Conservation (phyloP, 495 filamentous ascomycete species). For the Neurospora africana region DNA sequence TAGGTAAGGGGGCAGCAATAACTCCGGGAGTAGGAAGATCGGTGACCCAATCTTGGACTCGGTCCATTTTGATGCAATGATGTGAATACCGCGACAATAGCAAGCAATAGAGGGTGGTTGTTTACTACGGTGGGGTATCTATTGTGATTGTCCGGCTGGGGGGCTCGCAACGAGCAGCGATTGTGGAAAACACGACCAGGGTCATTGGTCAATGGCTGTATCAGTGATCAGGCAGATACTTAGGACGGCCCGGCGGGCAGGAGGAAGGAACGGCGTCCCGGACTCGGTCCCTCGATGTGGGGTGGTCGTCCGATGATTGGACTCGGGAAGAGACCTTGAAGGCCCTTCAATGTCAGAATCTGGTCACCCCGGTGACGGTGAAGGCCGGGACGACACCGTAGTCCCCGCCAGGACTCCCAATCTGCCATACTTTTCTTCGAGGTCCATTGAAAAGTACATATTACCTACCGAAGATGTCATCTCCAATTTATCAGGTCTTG, state of each 20-base stretch:
- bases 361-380: neutral
- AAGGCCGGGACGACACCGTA: neutral
- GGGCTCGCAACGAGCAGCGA: neutral
- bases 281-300: neutral
- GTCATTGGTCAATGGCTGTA: neutral
- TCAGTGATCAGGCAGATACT: neutral
- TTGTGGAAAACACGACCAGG: neutral
- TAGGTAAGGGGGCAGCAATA: neutral
- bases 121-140: neutral
- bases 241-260: neutral
- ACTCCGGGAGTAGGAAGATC: neutral
- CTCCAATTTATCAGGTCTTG: neutral
- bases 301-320: neutral
- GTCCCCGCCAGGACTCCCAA: neutral
- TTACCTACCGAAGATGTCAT: neutral
- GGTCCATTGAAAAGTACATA: fast-evolving
- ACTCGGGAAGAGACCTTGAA: neutral
- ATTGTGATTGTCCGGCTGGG: neutral
- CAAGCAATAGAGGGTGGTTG: neutral
- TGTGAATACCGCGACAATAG: neutral
- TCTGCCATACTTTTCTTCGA: neutral
- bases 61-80: neutral
- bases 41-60: neutral
- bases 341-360: neutral
- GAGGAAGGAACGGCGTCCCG: neutral